Evolutionary conservation across 257 asterid genomes (phyloP).

Genomic region (Solanum chmielewskii): DNA sequence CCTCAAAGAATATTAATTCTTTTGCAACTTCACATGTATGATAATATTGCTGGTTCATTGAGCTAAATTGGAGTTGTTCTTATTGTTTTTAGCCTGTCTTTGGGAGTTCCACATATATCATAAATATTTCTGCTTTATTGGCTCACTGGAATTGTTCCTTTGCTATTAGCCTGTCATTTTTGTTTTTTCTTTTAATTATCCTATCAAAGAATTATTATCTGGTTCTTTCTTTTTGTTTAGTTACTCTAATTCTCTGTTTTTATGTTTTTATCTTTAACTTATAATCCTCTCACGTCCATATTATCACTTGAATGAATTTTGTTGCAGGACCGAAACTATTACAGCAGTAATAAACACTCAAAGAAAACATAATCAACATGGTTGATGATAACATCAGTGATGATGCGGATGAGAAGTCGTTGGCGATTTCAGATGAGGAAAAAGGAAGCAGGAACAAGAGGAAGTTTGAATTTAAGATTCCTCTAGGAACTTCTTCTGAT

Average conservation of each 20-base stretch:
- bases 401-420: conserved; percentile 9
- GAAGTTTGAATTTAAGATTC: conserved; percentile 37
- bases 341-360: not conserved
- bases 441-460: conserved; percentile 57
- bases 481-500: conserved; percentile 16
- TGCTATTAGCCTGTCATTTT: not conserved
- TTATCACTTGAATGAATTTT: not conserved
- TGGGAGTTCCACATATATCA: not conserved
- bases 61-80: not conserved
- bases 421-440: conserved; percentile 12
- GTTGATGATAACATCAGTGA: conserved; percentile 16
- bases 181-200: not conserved
- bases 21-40: not conserved
- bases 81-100: not conserved
- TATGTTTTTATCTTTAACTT: not conserved
- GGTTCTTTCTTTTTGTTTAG: not conserved
- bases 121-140: not conserved
- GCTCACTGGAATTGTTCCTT: not conserved
- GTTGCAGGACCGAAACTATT: not conserved
- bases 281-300: not conserved
- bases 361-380: conserved; percentile 15
- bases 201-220: not conserved
- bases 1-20: not conserved
- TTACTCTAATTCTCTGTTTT: not conserved
- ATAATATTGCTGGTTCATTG: not conserved